These are phyloP conservation scores for Melaleuca quinquenervia DNA, from an alignment of 345 rosid genomes.

Conservation along the genomic window DNA sequence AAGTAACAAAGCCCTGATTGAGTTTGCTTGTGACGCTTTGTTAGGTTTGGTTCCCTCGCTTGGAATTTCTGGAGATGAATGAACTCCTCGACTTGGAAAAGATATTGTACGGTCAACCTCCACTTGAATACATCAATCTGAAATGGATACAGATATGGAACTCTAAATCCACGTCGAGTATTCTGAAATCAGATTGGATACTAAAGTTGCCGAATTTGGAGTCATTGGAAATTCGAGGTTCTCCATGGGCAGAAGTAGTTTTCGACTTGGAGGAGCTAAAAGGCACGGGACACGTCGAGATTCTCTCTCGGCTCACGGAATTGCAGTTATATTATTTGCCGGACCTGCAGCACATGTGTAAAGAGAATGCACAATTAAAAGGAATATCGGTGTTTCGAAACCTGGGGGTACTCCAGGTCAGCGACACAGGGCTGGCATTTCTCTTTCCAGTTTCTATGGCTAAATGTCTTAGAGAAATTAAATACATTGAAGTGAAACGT, in stretches of 20 bases:
- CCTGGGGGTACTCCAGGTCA: fast-evolving
- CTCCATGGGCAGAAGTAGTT: neutral
- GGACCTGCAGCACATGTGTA: neutral
- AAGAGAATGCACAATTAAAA: neutral
- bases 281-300: neutral
- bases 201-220: neutral
- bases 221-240: fast-evolving
- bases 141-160: neutral
- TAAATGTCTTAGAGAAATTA: neutral
- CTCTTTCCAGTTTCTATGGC: neutral
- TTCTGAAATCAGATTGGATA: neutral
- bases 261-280: neutral
- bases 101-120: neutral
- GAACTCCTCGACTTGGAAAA: neutral
- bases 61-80: neutral
- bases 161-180: neutral
- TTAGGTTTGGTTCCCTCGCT: neutral
- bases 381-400: neutral
- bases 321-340: fast-evolving
- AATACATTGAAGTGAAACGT: neutral
- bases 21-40: neutral
- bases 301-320: neutral
- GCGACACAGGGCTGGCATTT: fast-evolving
- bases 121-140: fast-evolving
- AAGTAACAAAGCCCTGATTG: too few relatives aligned